Base-by-base conservation (phyloP, 495 filamentous ascomycete species). In the Podospora bellae-mahoneyi region DNA sequence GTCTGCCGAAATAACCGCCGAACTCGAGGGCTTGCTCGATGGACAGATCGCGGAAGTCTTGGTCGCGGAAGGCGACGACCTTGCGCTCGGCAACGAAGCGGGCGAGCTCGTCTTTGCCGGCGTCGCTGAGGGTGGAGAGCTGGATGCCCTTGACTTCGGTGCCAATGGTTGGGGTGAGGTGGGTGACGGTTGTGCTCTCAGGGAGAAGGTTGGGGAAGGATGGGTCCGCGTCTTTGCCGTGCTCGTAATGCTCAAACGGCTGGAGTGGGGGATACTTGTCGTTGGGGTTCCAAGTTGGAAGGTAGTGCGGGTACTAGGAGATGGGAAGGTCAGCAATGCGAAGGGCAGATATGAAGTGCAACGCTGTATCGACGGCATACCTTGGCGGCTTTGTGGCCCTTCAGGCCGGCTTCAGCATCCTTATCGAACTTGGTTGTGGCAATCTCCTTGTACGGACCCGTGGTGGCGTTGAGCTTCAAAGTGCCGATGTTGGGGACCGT, bases 71-170 rank as follows among this genome's bases (percentile, higher is more conserved):
- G 3, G 87, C 91, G 20, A 94, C 88, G 0, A 94, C 91, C 72
- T 92, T 93, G 66, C 89, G 84, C 78, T 93, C 86, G 3, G 91
- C 90, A 5, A 92, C 89, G 64, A 91, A 86, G 3, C 92, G 85
- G 3, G 92, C 92, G 4, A 96, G 85, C 77, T 95, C 88, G 74
- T 95, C 90, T 77, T 92, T 94, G 65, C 88, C 91, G 2, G 84
- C 85, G 34, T 81, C 62, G 64, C 78, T 86, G 23, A 96, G 84
- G 57, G 83, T 79, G 82, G 85, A 90, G 62, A 96, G 83, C 77
- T 95, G 91, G 18, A 93, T 81, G 32, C 91, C 91, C n/a, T 78
- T 81, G 56, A 96, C 82, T 78, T 92, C 91, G 15, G 89, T 87
- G 56, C 92, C 92, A 70, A 90, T 92, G 62, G 85, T 87, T 3